Conservation (phyloP, 1,284 basidiomycete species). For the Leccinum fallax region DNA sequence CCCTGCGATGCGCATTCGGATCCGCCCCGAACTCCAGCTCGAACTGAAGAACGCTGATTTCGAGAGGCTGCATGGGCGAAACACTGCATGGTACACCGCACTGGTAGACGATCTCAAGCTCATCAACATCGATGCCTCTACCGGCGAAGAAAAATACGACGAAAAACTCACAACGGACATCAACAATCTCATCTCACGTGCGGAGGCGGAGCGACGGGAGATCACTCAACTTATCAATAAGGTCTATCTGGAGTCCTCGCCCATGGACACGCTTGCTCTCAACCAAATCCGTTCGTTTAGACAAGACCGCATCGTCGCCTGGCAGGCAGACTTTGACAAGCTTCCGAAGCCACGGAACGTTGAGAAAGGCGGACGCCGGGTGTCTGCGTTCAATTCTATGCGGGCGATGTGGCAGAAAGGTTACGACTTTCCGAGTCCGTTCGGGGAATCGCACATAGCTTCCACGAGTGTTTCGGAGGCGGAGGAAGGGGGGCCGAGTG, state of each 20-base stretch:
- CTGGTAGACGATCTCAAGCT: slow-evolving; percentile 74
- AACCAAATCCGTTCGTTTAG: slow-evolving; percentile 87
- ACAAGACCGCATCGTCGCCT: slow-evolving; percentile 95
- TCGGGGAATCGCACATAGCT: slow-evolving; percentile 56
- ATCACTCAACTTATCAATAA: slow-evolving; percentile 77
- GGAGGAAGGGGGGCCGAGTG: slow-evolving; percentile 56
- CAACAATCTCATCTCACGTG: slow-evolving; percentile 69
- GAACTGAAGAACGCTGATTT: slow-evolving; percentile 92
- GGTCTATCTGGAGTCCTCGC: slow-evolving; percentile 78
- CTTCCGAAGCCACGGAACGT: slow-evolving; percentile 62
- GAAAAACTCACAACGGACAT: slow-evolving; percentile 60
- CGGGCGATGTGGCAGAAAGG: slow-evolving; percentile 69
- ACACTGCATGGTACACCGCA: slow-evolving; percentile 68
- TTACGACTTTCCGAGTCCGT: slow-evolving; percentile 52
- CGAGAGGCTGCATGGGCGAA: slow-evolving; percentile 74
- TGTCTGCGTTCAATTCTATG: slow-evolving; percentile 68
- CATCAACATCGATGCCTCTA: slow-evolving; percentile 76
- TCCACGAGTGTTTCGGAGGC: slow-evolving; percentile 76
- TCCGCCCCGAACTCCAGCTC: slow-evolving; percentile 84
- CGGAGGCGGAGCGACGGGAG: slow-evolving; percentile 75
- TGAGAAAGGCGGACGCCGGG: slow-evolving; percentile 53
- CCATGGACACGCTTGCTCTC: slow-evolving; percentile 86
- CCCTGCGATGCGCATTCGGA: slow-evolving; percentile 85
- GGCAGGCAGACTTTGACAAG: slow-evolving; percentile 87
- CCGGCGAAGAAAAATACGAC: slow-evolving; percentile 71